Evolutionary conservation across 768 basidiomycete genomes (phyloP), one percentile per base, ranked within the genome.

Genomic region (Mycena epipterygia): DNA sequence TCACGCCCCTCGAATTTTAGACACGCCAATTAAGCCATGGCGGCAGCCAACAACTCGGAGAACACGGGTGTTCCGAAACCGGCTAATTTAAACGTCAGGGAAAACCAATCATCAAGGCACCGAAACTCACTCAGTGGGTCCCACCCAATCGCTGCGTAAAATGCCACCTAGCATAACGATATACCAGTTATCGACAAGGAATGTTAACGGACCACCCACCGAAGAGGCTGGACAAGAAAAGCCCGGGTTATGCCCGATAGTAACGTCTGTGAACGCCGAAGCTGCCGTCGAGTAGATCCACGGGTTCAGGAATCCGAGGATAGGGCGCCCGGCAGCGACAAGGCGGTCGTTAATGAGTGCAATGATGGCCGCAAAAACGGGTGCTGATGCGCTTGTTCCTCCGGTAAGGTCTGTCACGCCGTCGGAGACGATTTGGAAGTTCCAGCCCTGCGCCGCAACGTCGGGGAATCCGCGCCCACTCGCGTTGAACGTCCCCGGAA

Each of bases 381-480:
- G 48, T 13, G 48, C 9, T 2, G 48, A 49, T 25, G 25, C 48
- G 25, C 48, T 49, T 6, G 48, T 49, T 49, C 48, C 44, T 46
- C 44, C 44, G 23, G 7, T 23, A 25, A 25, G 21, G 23, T 23
- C n/a, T n/a, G n/a, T 46, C n/a, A 23, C 44, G 4, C 44, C 44
- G 17, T 13, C n/a, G 13, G 7, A 8, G n/a, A 46, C 21, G 23
- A 23, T 25, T 13, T 4, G n/a, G 13, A 23, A 23, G n/a, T 49
- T 49, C 23, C 48, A 49, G 2, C 48, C 69, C 37, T 74, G 73
- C 14, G 44, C 21, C 3, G 70, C 12, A 2, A 74, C 61, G 52
- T 75, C 75, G 29, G 77, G 76, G 57, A 64, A 75, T 1, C 63
- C 75, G 42, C 74, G 73, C 37, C 76, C 76, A 16, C 29, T 60